Percentiles rank a stretch among this genome's conserved stretches.
phyloP scores from a whole-genome alignment of 2,329 filamentous ascomycete species.

The Podosphaera aphanis region DNA sequence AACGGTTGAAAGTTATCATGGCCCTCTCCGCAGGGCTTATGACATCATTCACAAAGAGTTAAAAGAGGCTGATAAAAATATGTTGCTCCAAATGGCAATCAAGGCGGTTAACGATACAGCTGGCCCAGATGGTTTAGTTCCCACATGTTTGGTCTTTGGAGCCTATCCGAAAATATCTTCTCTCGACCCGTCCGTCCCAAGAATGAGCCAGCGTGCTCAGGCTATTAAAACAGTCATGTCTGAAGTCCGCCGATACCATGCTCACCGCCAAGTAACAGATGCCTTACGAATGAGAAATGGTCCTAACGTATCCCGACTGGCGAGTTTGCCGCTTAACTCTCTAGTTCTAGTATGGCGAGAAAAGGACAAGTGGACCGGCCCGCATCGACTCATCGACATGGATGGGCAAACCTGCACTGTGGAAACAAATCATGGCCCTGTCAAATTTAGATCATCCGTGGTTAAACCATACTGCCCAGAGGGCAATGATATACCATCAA shows the following conservation, averaged over 20 bases:
- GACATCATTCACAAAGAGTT: not conserved
- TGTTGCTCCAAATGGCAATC: not conserved
- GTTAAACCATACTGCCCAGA: not conserved
- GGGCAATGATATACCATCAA: not conserved
- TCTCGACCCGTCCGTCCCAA: not conserved
- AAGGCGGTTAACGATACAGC: not conserved
- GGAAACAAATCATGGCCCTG: not conserved
- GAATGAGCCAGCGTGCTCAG: not conserved
- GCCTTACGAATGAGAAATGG: not conserved
- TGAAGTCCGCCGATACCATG: not conserved
- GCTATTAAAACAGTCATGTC: not conserved
- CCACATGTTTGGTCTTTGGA: not conserved
- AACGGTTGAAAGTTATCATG: not conserved
- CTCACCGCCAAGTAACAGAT: not conserved
- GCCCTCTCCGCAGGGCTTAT: not conserved
- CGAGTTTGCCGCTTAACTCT: not conserved
- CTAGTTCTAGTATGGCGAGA: not conserved
- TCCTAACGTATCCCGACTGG: not conserved
- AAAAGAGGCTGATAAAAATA: not conserved
- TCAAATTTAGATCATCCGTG: not conserved
- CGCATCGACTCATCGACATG: not conserved
- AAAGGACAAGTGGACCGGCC: not conserved
- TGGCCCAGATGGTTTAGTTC: not conserved
- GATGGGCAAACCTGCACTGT: not conserved
- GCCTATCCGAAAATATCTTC: not conserved